Evolutionary conservation across 2,329 filamentous ascomycete genomes (phyloP), one percentile per base, ranked within the genome.

Genomic region (Exophiala bonariae): DNA sequence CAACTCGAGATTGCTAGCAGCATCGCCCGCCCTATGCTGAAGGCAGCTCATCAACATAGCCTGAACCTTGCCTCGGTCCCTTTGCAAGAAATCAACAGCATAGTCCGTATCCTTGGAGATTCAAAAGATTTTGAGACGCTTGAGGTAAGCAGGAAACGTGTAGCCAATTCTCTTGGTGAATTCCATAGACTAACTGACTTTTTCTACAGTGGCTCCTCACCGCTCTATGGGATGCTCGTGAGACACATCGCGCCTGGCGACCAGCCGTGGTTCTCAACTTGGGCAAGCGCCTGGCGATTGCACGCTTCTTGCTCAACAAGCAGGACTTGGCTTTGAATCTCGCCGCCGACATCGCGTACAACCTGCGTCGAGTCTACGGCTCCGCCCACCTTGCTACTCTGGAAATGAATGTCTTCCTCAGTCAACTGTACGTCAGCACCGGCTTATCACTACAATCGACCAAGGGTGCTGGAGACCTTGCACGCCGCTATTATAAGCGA

Each of bases 301-400:
- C 74, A 2, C 74, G 75, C 39, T 79, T 76, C 64, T 70, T 74
- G 33, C 70, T 73, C 23, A 71, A 71, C 32, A 64, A 72, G 36
- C 68, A 71, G 35, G 63, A 70, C 50, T 64, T 66, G 2, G 68
- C 73, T 9, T 67, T 73, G 33, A 66, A 68, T 41, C 71, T 80
- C 2, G 74, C 71, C 60, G 76, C 77, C 57, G 74, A 77, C 58
- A 78, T 80, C 47, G 73, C 73, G 31, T 80, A 80, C 66, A 80
- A 80, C 58, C 67, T 79, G 52, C 73, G 74, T 9, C 74, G 77
- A 17, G 75, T 76, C 4, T 75, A 76, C 61, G 77, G 77, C 3
- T 68, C 23, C 6, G 6, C 23, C 23, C 23, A 77, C 35, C 66
- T 67, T 0, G 65, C 72, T 20, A 77, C 76, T 0, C 59, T 78